Percentiles rank a stretch among this genome's conserved stretches.
These are phyloP conservation scores for Geotrichum phurueaensis DNA, from an alignment of 1,139 yeast genomes.

Conservation along the genomic window DNA sequence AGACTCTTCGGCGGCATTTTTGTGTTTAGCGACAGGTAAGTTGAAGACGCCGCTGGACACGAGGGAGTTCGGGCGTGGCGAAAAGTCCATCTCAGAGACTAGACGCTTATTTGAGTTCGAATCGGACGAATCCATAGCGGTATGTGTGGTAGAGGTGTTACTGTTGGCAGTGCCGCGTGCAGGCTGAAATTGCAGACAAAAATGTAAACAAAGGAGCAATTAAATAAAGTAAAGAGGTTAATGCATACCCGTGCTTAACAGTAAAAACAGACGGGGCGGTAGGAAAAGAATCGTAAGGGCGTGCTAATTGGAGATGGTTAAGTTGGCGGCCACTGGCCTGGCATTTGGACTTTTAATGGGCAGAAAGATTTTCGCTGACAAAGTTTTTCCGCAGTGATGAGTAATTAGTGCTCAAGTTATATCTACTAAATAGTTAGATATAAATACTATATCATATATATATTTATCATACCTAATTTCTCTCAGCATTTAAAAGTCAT, in stretches of 20 bases:
- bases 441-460: not conserved
- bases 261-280: not conserved
- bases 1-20: not conserved
- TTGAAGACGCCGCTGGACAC: constrained; percentile 4
- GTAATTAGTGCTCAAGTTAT: not conserved
- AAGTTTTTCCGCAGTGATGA: not conserved
- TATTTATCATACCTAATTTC: not conserved
- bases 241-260: not conserved
- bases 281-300: not conserved
- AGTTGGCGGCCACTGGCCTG: not conserved
- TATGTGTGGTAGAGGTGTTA: not conserved
- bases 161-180: not conserved
- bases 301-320: not conserved
- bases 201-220: not conserved
- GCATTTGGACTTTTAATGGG: not conserved
- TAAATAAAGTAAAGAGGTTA: not conserved
- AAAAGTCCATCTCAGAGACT: constrained; percentile 19
- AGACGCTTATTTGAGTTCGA: constrained; percentile 11
- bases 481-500: not conserved
- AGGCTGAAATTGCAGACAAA: not conserved
- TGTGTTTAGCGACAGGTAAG: not conserved
- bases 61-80: constrained; percentile 17
- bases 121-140: not conserved
- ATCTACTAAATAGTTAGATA: not conserved
- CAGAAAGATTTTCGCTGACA: not conserved